A percentile compares a stretch with the other conserved stretches of the same genome.
Conservation (phyloP, 1,139 yeast species). For the Tardiomyces blankii region DNA sequence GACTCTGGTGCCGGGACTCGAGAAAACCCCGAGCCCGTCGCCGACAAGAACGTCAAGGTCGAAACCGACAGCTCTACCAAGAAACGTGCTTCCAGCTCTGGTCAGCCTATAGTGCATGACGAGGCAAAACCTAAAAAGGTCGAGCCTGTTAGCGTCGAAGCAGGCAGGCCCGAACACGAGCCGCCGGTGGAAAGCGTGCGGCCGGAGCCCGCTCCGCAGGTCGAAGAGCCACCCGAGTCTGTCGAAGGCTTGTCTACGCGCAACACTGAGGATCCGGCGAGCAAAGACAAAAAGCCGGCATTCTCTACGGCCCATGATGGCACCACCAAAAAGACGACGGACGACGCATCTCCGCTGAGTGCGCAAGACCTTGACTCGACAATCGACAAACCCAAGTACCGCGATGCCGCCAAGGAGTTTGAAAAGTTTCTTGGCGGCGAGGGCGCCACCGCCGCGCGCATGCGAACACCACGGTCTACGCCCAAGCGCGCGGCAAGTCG, state of each 20-base stretch:
- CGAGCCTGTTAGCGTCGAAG: background rate
- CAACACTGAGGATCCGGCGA: background rate
- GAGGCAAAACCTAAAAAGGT: background rate
- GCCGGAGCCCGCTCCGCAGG: background rate
- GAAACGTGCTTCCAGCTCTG: no score
- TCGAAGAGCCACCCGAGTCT: background rate
- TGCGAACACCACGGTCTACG: background rate
- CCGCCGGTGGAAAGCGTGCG: background rate
- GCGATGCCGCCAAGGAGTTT: background rate
- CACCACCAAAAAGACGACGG: no score
- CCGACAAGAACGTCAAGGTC: no score
- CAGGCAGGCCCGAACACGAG: background rate
- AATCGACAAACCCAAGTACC: background rate
- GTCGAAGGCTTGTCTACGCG: background rate
- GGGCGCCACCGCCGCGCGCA: background rate
- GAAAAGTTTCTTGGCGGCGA: background rate
- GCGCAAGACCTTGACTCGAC: background rate
- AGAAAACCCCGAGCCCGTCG: no score
- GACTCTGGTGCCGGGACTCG: no score
- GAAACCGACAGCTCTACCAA: no score
- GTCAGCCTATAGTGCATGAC: no score
- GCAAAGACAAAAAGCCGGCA: no score
- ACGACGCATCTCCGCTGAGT: background rate
- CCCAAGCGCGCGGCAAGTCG: background rate
- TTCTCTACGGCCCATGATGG: no score